Evolutionary conservation across 2,329 filamentous ascomycete species (phyloP).

Genomic region (Pseudopithomyces chartarum): DNA sequence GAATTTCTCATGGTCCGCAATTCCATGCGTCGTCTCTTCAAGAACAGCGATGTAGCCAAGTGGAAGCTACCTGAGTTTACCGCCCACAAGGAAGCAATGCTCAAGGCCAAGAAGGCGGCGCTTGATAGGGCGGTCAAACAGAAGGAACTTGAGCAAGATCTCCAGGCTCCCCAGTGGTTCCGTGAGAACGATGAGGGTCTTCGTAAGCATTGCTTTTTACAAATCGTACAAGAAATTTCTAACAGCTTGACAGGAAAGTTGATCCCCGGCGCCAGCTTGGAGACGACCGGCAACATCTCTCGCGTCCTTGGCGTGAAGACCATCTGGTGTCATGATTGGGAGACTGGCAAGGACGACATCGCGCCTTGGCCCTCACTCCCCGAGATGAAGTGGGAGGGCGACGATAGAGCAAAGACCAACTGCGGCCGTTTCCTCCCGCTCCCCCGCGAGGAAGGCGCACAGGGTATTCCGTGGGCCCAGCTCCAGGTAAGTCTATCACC

Average conservation of each 20-base stretch:
- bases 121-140: slow-evolving; percentile 20
- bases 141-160: slow-evolving; percentile 15
- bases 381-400: slow-evolving; percentile 55
- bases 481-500: slow-evolving; percentile 26
- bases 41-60: slow-evolving; percentile 36
- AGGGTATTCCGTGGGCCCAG: slow-evolving; percentile 49
- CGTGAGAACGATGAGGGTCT: not conserved
- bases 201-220: not conserved
- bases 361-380: slow-evolving; percentile 48
- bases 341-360: slow-evolving; percentile 40
- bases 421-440: slow-evolving; percentile 50
- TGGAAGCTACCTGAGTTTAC: slow-evolving; percentile 40
- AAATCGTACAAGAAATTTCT: not conserved
- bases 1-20: slow-evolving; percentile 40
- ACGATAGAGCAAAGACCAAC: slow-evolving; percentile 51
- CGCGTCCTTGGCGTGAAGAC: slow-evolving; percentile 46
- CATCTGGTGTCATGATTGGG: slow-evolving; percentile 46
- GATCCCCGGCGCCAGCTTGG: slow-evolving; percentile 25
- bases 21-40: slow-evolving; percentile 42
- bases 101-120: slow-evolving; percentile 19
- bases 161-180: not conserved
- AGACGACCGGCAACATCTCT: slow-evolving; percentile 27
- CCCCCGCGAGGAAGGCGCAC: slow-evolving; percentile 49
- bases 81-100: slow-evolving; percentile 34
- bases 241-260: slow-evolving; percentile 13